Evolutionary conservation across 148 eudicot genomes (phyloP), one percentile per base, ranked within the genome.

Genomic region (Diospyros lotus): DNA sequence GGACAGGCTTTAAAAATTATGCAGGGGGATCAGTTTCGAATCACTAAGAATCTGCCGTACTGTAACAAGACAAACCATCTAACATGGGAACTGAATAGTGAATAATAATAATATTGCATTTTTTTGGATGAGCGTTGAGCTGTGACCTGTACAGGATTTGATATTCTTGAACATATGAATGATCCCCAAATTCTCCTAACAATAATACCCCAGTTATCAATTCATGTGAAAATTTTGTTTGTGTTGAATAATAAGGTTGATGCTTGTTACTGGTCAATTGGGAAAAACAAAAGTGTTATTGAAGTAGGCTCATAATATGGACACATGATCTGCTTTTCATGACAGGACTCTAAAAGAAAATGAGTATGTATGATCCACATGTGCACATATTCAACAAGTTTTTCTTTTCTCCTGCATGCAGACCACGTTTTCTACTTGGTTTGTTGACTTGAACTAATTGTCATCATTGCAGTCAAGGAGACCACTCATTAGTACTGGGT

Each of bases 1-100:
- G 56, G 38, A 52, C 39, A n/a, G 28, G 41, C 15, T 15, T 0
- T 2, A 4, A 13, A 13, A 14, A 28, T 10, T 11, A 17, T 50
- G 76, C 8, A 5, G 1, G 14, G n/a, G 15, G 43, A 73, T 38
- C 18, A 4, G n/a, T 39, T 28, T 28, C 28, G 4, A 64, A 73
- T 28, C 62, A 46, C 61, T 4, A 73, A 61, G n/a, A 28, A 46
- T 54, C 61, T 13, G 73, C 13, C 9, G 58, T 68, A 68, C 58
- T 28, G n/a, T 68, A 10, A 28, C 42, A 68, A 48, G 42, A 72
- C 6, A 10, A 44, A 60, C n/a, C 6, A 58, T 17, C 17, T 5
- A 42, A 54, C 11, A 50, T 28, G 14, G 59, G 73, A 43, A 4
- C 41, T 0, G 28, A 28, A 28, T 28, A 28, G 0, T 28, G 28